Base-by-base conservation (phyloP, 2,329 filamentous ascomycete species). In the Elsinoe ampelina region DNA sequence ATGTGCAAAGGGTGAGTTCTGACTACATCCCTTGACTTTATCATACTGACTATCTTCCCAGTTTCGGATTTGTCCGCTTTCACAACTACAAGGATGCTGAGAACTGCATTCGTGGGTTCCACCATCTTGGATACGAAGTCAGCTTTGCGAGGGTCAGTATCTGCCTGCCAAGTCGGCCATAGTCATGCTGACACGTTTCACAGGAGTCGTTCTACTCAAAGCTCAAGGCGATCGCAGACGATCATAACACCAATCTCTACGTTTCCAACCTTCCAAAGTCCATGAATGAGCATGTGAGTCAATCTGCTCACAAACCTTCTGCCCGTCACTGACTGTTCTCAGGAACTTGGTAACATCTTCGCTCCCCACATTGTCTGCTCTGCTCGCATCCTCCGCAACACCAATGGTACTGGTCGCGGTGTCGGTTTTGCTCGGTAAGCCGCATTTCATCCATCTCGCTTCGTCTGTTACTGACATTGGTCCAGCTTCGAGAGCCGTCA, bases 151-250 rank as follows among this genome's bases (percentile, higher is more conserved):
- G 91, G 67, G 90, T 95, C 75, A 68, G 80, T 26, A 38, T 47
- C 39, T 35, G 55, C 47, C 2, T 15, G 17, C 48, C 55, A 20
- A 57, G n/a, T 57, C 52, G 51, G 43, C 32, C 47, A 54, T 67
- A 64, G 45, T 57, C 26, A 30, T 62, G 59, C 63, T 72, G 54
- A 72, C 57, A 35, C 10, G 1, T 8, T 35, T 35, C 8, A 3
- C 58, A 95, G 87, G 93, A 97, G 77, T 97, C 92, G 17, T 96
- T 97, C 75, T 98, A 98, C 72, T 91, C 91, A 63, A 90, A 95
- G 64, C 86, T 98, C 65, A 97, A 98, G 79, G 92, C 93, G 45
- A 88, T 97, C 67, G 87, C 91, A 57, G 92, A 98, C 67, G 87
- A 87, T 54, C 68, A 73, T 41, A 97, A 95, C 47, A 97, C 93